A percentile compares a stretch with the other conserved stretches of the same genome.
These are phyloP conservation scores for Tricholoma saponaceum DNA, from an alignment of 768 basidiomycete genomes.

Conservation along the genomic window DNA sequence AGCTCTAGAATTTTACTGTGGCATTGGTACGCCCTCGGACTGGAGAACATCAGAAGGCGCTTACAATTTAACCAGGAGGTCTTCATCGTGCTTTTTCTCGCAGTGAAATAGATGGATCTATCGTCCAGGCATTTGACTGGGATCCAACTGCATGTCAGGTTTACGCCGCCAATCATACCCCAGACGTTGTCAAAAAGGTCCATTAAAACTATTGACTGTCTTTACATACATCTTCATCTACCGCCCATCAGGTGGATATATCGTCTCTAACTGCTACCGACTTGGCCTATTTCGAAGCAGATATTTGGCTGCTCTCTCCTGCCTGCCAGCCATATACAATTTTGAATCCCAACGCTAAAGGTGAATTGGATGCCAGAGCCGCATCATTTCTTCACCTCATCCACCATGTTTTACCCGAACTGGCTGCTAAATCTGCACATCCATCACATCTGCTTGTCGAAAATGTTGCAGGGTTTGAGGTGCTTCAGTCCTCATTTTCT, in stretches of 20 bases:
- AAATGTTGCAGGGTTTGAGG: constrained; percentile 85
- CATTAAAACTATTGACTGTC: neutral
- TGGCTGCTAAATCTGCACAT: constrained; percentile 39
- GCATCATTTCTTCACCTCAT: constrained; percentile 73
- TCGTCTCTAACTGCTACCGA: constrained; percentile 44
- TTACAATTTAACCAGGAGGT: constrained; percentile 46
- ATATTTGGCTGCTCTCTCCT: constrained; percentile 77
- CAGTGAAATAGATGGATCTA: constrained; percentile 39
- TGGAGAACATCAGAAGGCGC: neutral
- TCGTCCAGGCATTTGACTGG: constrained; percentile 79
- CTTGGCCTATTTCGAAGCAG: constrained; percentile 44
- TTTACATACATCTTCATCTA: constrained; percentile 5
- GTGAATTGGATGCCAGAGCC: constrained; percentile 68
- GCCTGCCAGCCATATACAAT: constrained; percentile 85
- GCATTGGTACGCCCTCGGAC: constrained; percentile 52
- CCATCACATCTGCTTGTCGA: constrained; percentile 67
- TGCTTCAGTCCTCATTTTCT: constrained; percentile 24
- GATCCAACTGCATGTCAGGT: constrained; percentile 71
- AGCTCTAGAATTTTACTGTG: constrained; percentile 71
- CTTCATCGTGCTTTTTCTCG: constrained; percentile 63
- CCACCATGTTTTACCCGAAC: constrained; percentile 54
- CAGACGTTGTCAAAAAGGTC: constrained; percentile 48
- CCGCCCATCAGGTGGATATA: constrained; percentile 50
- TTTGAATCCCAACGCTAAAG: constrained; percentile 69
- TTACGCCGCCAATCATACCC: constrained; percentile 59